Evolutionary conservation across 345 rosid species (phyloP), one percentile per base, ranked within the genome.

Genomic region (Murraya paniculata): DNA sequence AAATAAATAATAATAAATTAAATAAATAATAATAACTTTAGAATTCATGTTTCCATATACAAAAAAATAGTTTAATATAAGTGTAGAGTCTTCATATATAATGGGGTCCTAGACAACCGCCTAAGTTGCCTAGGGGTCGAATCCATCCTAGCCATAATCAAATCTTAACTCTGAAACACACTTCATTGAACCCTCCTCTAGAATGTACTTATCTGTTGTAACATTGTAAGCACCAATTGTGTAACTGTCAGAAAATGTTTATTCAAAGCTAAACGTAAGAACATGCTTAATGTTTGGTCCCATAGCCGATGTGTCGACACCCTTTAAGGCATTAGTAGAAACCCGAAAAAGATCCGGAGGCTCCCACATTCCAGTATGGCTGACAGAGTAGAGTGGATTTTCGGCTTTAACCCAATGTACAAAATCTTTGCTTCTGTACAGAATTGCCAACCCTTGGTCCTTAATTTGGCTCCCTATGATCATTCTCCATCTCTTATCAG

Each of bases 71-170:
- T n/a, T n/a, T n/a, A n/a, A n/a, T n/a, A n/a, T n/a, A n/a, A n/a
- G n/a, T n/a, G n/a, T n/a, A n/a, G n/a, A n/a, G n/a, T n/a, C n/a
- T n/a, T n/a, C n/a, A n/a, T n/a, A n/a, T n/a, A n/a, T n/a, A n/a
- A n/a, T n/a, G n/a, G n/a, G n/a, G n/a, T n/a, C n/a, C n/a, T n/a
- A n/a, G n/a, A n/a, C n/a, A n/a, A n/a, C n/a, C n/a, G n/a, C n/a
- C n/a, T n/a, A n/a, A n/a, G n/a, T n/a, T n/a, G n/a, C n/a, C n/a
- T n/a, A n/a, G n/a, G n/a, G n/a, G n/a, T n/a, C n/a, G n/a, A n/a
- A n/a, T n/a, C n/a, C n/a, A n/a, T n/a, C n/a, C n/a, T n/a, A n/a
- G 0, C 96, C 98, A 13, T 92, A 92, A 78, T 92, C 98, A 68
- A 84, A 90, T 70, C 90, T 81, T 9, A 89, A 84, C 35, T 87